Evolutionary conservation across 2,329 filamentous ascomycete species (phyloP).

Genomic region (Elsinoe fawcettii): DNA sequence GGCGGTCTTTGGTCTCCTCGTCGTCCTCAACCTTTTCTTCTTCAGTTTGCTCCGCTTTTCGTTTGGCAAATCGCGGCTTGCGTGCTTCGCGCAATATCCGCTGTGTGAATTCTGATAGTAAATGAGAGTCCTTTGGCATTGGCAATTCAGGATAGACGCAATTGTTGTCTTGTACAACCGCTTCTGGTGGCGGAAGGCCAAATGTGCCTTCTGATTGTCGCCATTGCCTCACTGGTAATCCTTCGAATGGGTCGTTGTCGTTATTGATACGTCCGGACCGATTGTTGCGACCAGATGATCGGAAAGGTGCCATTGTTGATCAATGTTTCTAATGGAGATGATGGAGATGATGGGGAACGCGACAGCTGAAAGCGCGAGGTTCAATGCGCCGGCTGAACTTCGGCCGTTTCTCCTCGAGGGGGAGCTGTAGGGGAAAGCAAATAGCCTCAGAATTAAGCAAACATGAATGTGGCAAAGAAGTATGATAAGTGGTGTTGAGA

Average conservation of each 20-base stretch:
- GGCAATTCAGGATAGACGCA: constrained; percentile 69
- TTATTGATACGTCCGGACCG: constrained; percentile 50
- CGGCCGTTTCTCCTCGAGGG: background rate
- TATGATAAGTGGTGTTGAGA: background rate
- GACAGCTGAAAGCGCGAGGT: constrained; percentile 2
- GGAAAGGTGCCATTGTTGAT: constrained; percentile 31
- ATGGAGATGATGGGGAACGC: background rate
- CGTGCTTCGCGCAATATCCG: constrained; percentile 75
- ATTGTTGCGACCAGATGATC: constrained; percentile 50
- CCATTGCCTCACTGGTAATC: constrained; percentile 87
- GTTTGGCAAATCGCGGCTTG: constrained; percentile 68
- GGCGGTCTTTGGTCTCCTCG: constrained; percentile 25
- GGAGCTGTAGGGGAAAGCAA: background rate
- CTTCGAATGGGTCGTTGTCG: constrained; percentile 61
- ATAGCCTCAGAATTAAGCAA: background rate
- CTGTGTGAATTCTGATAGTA: constrained; percentile 71
- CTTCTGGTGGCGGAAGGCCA: constrained; percentile 58
- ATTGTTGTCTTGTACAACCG: constrained; percentile 52
- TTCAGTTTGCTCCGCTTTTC: constrained; percentile 55
- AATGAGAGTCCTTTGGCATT: constrained; percentile 78
- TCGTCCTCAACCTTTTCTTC: constrained; percentile 48
- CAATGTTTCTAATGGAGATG: background rate
- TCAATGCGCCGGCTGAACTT: constrained; percentile 10
- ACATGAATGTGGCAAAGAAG: background rate
- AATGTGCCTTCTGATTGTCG: constrained; percentile 49